These are phyloP conservation scores for Chlamydomonas sphaeroides DNA, from an alignment of 139 green algal genomes.

Conservation along the genomic window DNA sequence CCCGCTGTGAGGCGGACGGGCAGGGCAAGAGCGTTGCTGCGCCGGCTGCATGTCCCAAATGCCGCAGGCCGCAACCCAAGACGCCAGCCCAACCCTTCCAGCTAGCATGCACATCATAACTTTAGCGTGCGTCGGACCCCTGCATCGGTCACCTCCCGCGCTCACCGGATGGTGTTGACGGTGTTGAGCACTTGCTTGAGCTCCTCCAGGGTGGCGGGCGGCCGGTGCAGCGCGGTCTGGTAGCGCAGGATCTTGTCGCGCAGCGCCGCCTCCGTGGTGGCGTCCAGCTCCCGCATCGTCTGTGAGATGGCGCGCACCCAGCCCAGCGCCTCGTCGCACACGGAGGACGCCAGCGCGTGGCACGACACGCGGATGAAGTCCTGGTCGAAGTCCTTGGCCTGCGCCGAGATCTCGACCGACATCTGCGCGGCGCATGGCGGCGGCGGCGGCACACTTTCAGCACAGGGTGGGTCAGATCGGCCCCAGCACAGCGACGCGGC, in stretches of 20 bases:
- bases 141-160: neutral
- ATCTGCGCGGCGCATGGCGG: slow-evolving; percentile 27
- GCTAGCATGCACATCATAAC: no score
- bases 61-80: no score
- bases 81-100: no score
- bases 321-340: slow-evolving; percentile 76
- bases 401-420: slow-evolving; percentile 45
- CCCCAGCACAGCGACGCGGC: neutral
- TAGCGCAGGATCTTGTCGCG: slow-evolving; percentile 53
- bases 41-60: no score
- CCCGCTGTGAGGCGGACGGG: slow-evolving; percentile 7
- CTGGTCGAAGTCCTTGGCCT: slow-evolving; percentile 68
- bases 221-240: slow-evolving; percentile 40
- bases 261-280: slow-evolving; percentile 45
- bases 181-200: slow-evolving; percentile 78
- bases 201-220: slow-evolving; percentile 74
- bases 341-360: slow-evolving; percentile 64
- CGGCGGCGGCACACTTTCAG: no score
- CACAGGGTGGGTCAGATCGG: no score
- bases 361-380: slow-evolving; percentile 79
- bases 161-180: slow-evolving; percentile 61
- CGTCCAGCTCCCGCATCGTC: slow-evolving; percentile 80
- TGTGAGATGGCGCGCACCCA: slow-evolving; percentile 77
- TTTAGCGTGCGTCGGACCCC: no score
- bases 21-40: neutral